A percentile compares a stretch with the other conserved stretches of the same genome.
Conservation (phyloP, 2,329 filamentous ascomycete genomes). For the Chaetomiaceae sp. region DNA sequence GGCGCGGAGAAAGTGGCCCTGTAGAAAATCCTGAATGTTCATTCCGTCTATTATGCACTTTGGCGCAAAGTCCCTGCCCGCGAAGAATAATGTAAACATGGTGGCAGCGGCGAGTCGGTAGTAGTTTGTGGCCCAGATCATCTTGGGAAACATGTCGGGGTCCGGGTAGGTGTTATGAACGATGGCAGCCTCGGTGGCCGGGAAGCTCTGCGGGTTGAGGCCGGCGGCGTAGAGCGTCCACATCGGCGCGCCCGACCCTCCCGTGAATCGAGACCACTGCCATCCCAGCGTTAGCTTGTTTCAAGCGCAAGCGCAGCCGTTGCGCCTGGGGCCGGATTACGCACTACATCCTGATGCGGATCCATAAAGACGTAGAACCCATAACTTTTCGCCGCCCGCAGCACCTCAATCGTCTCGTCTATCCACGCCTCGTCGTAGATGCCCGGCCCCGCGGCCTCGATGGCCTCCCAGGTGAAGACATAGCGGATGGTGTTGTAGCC, state of each 20-base stretch:
- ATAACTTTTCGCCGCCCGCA: slow-evolving; percentile 81
- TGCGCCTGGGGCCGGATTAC: slow-evolving; percentile 31
- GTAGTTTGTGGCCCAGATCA: slow-evolving; percentile 99
- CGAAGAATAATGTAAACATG: slow-evolving; percentile 94
- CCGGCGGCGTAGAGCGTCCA: slow-evolving; percentile 97
- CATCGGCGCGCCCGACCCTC: slow-evolving; percentile 91
- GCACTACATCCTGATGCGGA: slow-evolving; percentile 92
- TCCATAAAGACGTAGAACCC: slow-evolving; percentile 98
- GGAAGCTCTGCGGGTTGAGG: slow-evolving; percentile 80
- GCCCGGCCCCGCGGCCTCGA: slow-evolving; percentile 86
- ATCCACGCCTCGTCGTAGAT: slow-evolving; percentile 94
- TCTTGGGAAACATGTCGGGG: slow-evolving; percentile 85
- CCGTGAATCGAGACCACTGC: slow-evolving; percentile 89
- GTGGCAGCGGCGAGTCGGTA: slow-evolving; percentile 79
- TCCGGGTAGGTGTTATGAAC: slow-evolving; percentile 93
- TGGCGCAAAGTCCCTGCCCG: slow-evolving; percentile 83
- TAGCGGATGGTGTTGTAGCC: slow-evolving; percentile 97
- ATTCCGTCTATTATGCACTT: slow-evolving; percentile 92
- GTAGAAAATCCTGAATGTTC: slow-evolving; percentile 95
- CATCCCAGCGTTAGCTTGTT: slow-evolving; percentile 9
- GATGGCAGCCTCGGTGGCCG: slow-evolving; percentile 81
- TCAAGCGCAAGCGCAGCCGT: not conserved
- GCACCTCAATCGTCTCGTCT: slow-evolving; percentile 77
- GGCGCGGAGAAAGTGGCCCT: slow-evolving; percentile 78
- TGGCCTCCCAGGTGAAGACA: slow-evolving; percentile 98